Base-by-base conservation (phyloP, 2,329 filamentous ascomycete species). In the Xylaria sp. region DNA sequence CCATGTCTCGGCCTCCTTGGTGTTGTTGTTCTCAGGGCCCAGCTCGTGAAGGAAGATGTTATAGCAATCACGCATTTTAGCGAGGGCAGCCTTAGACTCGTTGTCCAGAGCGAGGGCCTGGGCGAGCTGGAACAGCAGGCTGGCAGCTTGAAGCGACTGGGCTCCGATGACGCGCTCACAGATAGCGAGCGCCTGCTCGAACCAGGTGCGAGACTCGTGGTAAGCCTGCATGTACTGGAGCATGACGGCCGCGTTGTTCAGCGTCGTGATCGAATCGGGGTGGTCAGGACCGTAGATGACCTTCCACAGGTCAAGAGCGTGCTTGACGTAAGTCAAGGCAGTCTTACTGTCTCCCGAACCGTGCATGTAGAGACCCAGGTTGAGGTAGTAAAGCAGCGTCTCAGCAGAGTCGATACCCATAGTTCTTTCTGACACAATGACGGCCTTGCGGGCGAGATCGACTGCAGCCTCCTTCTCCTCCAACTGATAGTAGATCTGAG, bases 181-280 rank as follows among this genome's bases (percentile, higher is more conserved):
- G 63, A 97, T 88, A 49, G 85, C 83, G 55, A 97, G 85, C 8
- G 92, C 95, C 65, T 91, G 89, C 76, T 97, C 94, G 72, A 99
- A 99, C 94, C 94, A 99, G 63, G 93, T 82, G 55, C 94, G 88
- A 51, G 93, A 97, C 76, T 96, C 91, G 69, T 93, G 88, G 78
- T 96, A 99, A 62, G 90, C 87, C 80, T 97, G 96, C 68, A 97
- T 83, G 58, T 92, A 88, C 76, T 99, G 94, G 60, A 99, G 85
- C 94, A 99, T 99, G 61, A 99, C 94, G 6, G 94, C 94, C 18
- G 91, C 93, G 71, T 99, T 99, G 83, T 97, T 99, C 76, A 97
- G 89, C 13, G 94, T 97, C 7, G 95, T 99, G 76, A 99, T 97
- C 7, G 92, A 96, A 76, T 99, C 94, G 2, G 94, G 94, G 76